Evolutionary conservation across 805 yeast species (phyloP), one percentile per base, ranked within the genome.

Genomic region (Lachancea nothofagi): DNA sequence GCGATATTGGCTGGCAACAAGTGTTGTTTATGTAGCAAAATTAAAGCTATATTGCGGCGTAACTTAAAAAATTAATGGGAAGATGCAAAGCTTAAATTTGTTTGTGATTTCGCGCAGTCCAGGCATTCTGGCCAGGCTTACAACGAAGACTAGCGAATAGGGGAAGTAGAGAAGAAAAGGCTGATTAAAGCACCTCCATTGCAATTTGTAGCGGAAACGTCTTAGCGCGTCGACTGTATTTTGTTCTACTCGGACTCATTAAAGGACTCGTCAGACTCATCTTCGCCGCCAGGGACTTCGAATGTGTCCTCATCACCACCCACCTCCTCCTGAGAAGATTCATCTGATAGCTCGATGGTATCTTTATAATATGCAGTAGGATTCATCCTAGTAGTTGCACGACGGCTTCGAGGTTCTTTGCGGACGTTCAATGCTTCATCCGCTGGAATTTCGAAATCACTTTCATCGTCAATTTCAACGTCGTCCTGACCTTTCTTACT

Each of bases 251-350:
- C 40, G 14, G 40, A 38, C 15, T 30, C 37, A 10, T 42, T 41
- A 33, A 45, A 45, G 19, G 46, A 46, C 23, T 29, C 47, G 24
- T 40, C 43, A 4, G 44, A 42, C 15, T 34, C 46, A 13, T 52
- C 55, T 14, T 48, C 50, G 12, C 45, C 59, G n/a, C 42, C 34
- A 12, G 21, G 9, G 18, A 22, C 21, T 8, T 21, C 26, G 17
- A 26, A 31, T 5, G 44, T 36, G 17, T 38, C 46, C 12, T 50
- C 54, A 17, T 48, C 49, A 9, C 42, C 59, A 9, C 42, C 53
- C 26, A 50, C 56, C 17, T 50, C 56, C 15, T 53, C 59, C 13
- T 49, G 35, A 23, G 53, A 51, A 30, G 59, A 51, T 32, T 55
- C 57, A 26, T 57, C 62, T 1, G 62, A 55, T 10, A 53, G 34